Conservation (phyloP, 2,329 filamentous ascomycete species). For the Microcyclospora tardicrescens region DNA sequence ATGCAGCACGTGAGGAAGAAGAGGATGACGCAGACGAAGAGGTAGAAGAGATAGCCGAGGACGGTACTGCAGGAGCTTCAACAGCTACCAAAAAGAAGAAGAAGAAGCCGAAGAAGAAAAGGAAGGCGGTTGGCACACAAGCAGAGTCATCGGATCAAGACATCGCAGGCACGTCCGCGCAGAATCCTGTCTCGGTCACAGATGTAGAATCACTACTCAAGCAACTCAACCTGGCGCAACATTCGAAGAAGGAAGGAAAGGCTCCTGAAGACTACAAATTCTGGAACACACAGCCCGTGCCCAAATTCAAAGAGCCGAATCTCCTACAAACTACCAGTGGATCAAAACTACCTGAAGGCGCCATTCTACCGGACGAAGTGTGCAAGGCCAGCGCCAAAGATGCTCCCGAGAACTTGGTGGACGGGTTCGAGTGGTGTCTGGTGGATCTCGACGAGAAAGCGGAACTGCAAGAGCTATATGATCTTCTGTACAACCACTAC, state of each 20-base stretch:
- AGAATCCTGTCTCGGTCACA: constrained; percentile 11
- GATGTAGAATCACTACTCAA: constrained; percentile 19
- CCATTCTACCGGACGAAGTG: constrained; percentile 69
- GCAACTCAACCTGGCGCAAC: constrained; percentile 15
- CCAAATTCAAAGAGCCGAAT: constrained; percentile 51
- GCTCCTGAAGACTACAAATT: constrained; percentile 61
- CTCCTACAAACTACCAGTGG: constrained; percentile 29
- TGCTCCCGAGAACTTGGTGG: constrained; percentile 59
- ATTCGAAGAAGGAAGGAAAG: constrained; percentile 20
- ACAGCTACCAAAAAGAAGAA: constrained; percentile 13
- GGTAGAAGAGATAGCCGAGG: constrained; percentile 4
- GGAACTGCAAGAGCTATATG: constrained; percentile 78
- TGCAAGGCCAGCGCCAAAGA: constrained; percentile 38
- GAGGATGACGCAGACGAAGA: constrained; percentile 10
- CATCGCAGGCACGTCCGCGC: constrained; percentile 1
- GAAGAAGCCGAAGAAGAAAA: constrained; percentile 15
- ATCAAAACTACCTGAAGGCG: constrained; percentile 56
- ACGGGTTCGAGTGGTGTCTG: constrained; percentile 88
- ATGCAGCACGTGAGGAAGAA: constrained; percentile 6
- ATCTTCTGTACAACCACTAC: constrained; percentile 84
- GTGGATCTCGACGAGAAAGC: constrained; percentile 69
- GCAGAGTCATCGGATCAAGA: no score
- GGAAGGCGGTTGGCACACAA: constrained; percentile 7
- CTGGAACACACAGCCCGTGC: constrained; percentile 95
- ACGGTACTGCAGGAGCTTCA: constrained; percentile 5